Evolutionary conservation across 306 rosid genomes (phyloP).

Genomic region (Cicer chorassanicum): DNA sequence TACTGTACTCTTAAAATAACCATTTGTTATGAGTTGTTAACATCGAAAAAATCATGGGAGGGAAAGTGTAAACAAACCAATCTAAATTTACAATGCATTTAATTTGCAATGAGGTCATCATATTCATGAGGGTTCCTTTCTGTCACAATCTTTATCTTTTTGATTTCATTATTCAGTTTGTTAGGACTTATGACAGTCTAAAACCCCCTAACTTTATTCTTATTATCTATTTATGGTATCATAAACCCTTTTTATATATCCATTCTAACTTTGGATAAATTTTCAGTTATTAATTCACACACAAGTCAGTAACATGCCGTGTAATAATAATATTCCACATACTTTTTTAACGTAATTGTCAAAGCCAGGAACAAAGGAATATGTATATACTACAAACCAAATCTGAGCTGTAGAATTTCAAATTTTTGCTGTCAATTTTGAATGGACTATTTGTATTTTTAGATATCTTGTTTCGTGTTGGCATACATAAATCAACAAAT

Average conservation of each 20-base stretch:
- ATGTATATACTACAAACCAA: background rate
- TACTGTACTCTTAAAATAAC: slow-evolving; percentile 49
- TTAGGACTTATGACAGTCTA: slow-evolving; percentile 45
- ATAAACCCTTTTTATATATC: slow-evolving; percentile 36
- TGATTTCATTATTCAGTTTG: slow-evolving; percentile 42
- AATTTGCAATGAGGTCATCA: slow-evolving; percentile 54
- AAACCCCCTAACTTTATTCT: slow-evolving; percentile 42
- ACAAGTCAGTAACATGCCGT: slow-evolving; percentile 47
- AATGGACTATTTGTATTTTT: slow-evolving; percentile 32
- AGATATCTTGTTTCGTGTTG: slow-evolving; percentile 12
- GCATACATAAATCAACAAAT: background rate
- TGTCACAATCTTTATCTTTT: slow-evolving; percentile 34
- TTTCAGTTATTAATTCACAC: slow-evolving; percentile 40
- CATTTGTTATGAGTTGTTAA: slow-evolving; percentile 52
- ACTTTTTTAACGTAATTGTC: slow-evolving; percentile 34
- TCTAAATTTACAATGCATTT: slow-evolving; percentile 39
- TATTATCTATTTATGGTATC: slow-evolving; percentile 53
- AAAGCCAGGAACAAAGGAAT: slow-evolving; percentile 27
- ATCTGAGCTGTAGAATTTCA: slow-evolving; percentile 36
- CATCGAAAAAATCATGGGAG: slow-evolving; percentile 47
- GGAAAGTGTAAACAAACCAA: slow-evolving; percentile 49
- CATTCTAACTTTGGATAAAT: slow-evolving; percentile 53
- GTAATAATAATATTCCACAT: slow-evolving; percentile 37
- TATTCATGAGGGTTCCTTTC: slow-evolving; percentile 12
- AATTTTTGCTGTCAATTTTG: slow-evolving; percentile 40